phyloP scores from a whole-genome alignment of 2,329 filamentous ascomycete species.

The Alternaria panax region DNA sequence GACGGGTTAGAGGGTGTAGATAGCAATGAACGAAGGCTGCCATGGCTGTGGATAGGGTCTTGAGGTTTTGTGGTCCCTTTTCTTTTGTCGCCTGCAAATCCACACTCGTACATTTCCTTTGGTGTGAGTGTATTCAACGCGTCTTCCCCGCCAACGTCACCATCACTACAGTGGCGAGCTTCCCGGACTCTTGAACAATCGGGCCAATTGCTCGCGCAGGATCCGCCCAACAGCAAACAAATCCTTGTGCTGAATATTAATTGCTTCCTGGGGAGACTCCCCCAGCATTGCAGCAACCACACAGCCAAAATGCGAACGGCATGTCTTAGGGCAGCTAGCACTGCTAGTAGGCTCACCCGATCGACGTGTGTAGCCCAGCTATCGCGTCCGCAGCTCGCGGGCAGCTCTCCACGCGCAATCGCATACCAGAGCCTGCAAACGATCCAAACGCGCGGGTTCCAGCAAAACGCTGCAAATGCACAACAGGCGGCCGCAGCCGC shows the following conservation, averaged over 20 bases:
- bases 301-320: conserved; percentile 40
- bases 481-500: conserved; percentile 27
- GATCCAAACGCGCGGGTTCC: conserved; percentile 33
- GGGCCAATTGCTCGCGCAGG: conserved; percentile 1
- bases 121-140: conserved; percentile 1
- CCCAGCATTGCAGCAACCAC: background rate
- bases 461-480: conserved; percentile 27
- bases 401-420: conserved; percentile 24
- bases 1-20: conserved; percentile 17
- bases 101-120: background rate
- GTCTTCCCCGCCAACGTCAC: conserved; percentile 4
- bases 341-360: conserved; percentile 36
- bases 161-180: background rate
- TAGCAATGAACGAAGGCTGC: conserved; percentile 6
- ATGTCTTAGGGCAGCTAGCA: conserved; percentile 43
- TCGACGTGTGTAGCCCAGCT: conserved; percentile 29
- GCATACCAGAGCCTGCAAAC: conserved; percentile 25
- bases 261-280: conserved; percentile 1
- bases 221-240: background rate
- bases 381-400: conserved; percentile 29
- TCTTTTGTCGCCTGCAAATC: conserved; percentile 1
- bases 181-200: conserved; percentile 1
- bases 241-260: background rate
- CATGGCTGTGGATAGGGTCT: conserved; percentile 6
- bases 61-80: conserved; percentile 10